Conservation (phyloP, 108 stramenopile species). For the Cyclotella atomus region DNA sequence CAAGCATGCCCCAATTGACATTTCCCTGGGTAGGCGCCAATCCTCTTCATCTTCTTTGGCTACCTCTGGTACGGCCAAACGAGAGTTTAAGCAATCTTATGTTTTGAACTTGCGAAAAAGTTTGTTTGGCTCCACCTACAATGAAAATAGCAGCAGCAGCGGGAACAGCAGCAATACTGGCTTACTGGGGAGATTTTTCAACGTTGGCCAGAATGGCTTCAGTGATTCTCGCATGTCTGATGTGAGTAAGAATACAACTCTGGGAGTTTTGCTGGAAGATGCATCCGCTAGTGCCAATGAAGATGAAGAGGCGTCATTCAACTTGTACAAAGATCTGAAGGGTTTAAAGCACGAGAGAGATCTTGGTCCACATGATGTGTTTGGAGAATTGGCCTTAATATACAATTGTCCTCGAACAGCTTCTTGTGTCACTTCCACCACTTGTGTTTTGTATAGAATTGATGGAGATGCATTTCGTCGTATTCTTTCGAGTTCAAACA, state of each 20-base stretch:
- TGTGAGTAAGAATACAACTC: slow-evolving; percentile 6
- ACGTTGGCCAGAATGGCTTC: slow-evolving; percentile 18
- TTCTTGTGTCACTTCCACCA: slow-evolving; percentile 45
- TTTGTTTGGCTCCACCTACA: slow-evolving; percentile 34
- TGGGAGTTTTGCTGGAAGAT: slow-evolving; percentile 21
- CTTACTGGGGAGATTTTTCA: slow-evolving; percentile 28
- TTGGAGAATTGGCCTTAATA: slow-evolving; percentile 53
- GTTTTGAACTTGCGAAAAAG: slow-evolving; percentile 42
- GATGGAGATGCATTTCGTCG: slow-evolving; percentile 44
- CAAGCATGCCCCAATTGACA: slow-evolving; percentile 35
- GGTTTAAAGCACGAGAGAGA: slow-evolving; percentile 44
- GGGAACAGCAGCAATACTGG: not conserved
- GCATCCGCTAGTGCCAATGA: slow-evolving; percentile 10
- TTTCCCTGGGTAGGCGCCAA: slow-evolving; percentile 11
- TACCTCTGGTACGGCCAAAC: not conserved
- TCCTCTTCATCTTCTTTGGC: slow-evolving; percentile 4
- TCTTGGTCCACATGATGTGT: slow-evolving; percentile 43
- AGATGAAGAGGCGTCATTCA: slow-evolving; percentile 26
- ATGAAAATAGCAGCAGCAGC: slow-evolving; percentile 9
- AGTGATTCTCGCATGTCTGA: slow-evolving; percentile 21
- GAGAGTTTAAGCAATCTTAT: slow-evolving; percentile 43
- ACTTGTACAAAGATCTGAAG: slow-evolving; percentile 26
- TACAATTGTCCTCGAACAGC: slow-evolving; percentile 69
- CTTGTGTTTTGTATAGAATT: slow-evolving; percentile 37
- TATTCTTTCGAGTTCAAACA: slow-evolving; percentile 50